phyloP scores from a whole-genome alignment of 2,329 filamentous ascomycete genomes.

The Penicillium sp. region DNA sequence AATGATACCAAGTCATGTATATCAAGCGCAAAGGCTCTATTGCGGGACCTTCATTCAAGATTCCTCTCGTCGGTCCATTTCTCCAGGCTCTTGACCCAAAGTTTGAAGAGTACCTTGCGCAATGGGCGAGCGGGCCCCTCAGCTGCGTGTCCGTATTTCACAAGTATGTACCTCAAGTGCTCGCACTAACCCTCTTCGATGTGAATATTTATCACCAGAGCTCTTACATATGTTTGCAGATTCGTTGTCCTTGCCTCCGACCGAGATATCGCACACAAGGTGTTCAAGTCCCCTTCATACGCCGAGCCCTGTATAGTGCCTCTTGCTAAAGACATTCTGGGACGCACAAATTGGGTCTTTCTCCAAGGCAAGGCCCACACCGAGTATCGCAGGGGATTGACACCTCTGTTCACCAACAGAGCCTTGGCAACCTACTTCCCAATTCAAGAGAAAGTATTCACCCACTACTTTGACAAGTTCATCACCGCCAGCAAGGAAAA shows the following conservation, averaged over 20 bases:
- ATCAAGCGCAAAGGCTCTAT: slow-evolving; percentile 69
- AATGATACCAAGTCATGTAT: slow-evolving; percentile 60
- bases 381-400: slow-evolving; percentile 88
- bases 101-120: slow-evolving; percentile 78
- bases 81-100: slow-evolving; percentile 81
- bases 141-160: slow-evolving; percentile 95
- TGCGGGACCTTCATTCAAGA: slow-evolving; percentile 68
- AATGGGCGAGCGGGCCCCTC: slow-evolving; percentile 83
- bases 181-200: not conserved
- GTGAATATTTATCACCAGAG: not conserved
- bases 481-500: slow-evolving; percentile 66
- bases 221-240: slow-evolving; percentile 45
- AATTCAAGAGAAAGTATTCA: slow-evolving; percentile 84
- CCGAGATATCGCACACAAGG: slow-evolving; percentile 85
- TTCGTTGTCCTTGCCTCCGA: slow-evolving; percentile 91
- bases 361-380: slow-evolving; percentile 84
- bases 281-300: slow-evolving; percentile 82
- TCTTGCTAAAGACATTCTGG: slow-evolving; percentile 80
- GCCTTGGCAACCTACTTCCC: slow-evolving; percentile 81
- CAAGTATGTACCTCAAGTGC: slow-evolving; percentile 61
- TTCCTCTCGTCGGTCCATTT: slow-evolving; percentile 82
- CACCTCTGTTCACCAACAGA: slow-evolving; percentile 82
- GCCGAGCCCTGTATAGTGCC: slow-evolving; percentile 91
- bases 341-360: slow-evolving; percentile 85
- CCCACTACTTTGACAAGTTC: slow-evolving; percentile 74